Evolutionary conservation across 805 yeast genomes (phyloP).

Genomic region (Hanseniaspora jakobsenii): DNA sequence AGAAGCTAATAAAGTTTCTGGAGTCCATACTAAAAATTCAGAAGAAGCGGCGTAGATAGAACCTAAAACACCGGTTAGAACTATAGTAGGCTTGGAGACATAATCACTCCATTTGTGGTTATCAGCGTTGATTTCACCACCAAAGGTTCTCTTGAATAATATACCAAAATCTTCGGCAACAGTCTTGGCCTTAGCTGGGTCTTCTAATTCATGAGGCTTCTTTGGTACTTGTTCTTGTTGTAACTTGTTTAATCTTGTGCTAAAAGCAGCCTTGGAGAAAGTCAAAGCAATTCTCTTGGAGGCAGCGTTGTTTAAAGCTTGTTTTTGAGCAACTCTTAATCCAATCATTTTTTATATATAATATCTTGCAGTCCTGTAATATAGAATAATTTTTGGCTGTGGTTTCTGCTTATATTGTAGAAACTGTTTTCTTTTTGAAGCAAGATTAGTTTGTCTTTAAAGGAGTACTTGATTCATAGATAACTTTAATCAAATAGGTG

Average conservation of each 20-base stretch:
- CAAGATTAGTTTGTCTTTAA: too few relatives aligned
- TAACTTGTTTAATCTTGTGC: conserved; percentile 11
- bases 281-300: conserved; percentile 14
- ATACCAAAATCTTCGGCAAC: conserved; percentile 13
- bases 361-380: neutral
- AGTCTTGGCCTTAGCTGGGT: conserved; percentile 11
- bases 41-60: conserved; percentile 87
- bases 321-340: conserved; percentile 15
- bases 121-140: conserved; percentile 14
- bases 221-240: conserved; percentile 15
- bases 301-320: conserved; percentile 14
- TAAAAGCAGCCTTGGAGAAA: conserved; percentile 12
- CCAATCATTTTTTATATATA: conserved; percentile 7
- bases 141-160: conserved; percentile 14
- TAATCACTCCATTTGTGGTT: conserved; percentile 16
- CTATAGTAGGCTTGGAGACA: conserved; percentile 66
- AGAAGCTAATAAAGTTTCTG: conserved; percentile 75
- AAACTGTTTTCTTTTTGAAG: too few relatives aligned
- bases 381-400: neutral
- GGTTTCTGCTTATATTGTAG: too few relatives aligned
- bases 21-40: conserved; percentile 85
- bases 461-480: too few relatives aligned
- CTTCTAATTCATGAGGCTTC: conserved; percentile 16
- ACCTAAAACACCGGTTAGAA: conserved; percentile 92
- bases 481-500: too few relatives aligned